phyloP scores from a whole-genome alignment of 768 basidiomycete genomes.

The Pleurotus djamor region DNA sequence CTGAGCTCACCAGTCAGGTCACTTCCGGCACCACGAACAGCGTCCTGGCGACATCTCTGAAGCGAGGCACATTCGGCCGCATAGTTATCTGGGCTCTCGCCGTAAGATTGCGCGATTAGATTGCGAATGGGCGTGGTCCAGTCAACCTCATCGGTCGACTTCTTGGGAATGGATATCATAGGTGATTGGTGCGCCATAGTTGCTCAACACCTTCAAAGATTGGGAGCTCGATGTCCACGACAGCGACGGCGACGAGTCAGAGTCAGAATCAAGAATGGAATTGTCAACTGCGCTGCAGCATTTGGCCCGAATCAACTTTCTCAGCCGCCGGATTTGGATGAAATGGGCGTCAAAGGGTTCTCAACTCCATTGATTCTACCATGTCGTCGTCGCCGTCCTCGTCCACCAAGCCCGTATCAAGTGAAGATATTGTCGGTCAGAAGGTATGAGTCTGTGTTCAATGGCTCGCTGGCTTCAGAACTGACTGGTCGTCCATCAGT shows the following conservation, averaged over 20 bases:
- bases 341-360: background rate
- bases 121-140: conserved; percentile 88
- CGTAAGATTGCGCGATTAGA: conserved; percentile 89
- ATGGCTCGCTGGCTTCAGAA: background rate
- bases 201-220: background rate
- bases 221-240: background rate
- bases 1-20: conserved; percentile 78
- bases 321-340: background rate
- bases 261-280: background rate
- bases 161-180: conserved; percentile 89
- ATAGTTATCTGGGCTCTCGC: conserved; percentile 90
- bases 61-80: conserved; percentile 79
- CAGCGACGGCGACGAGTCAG: background rate
- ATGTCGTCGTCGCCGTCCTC: conserved; percentile 28
- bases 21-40: conserved; percentile 93
- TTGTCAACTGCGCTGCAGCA: background rate
- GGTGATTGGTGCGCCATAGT: conserved; percentile 79
- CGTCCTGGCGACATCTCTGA: conserved; percentile 93
- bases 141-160: conserved; percentile 95
- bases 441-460: conserved; percentile 59
- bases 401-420: conserved; percentile 68
- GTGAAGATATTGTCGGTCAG: conserved; percentile 87
- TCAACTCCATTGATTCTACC: conserved; percentile 3
- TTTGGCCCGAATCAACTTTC: background rate
- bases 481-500: conserved; percentile 39